phyloP scores from a whole-genome alignment of 108 stramenopile species.

The Parmales sp. region DNA sequence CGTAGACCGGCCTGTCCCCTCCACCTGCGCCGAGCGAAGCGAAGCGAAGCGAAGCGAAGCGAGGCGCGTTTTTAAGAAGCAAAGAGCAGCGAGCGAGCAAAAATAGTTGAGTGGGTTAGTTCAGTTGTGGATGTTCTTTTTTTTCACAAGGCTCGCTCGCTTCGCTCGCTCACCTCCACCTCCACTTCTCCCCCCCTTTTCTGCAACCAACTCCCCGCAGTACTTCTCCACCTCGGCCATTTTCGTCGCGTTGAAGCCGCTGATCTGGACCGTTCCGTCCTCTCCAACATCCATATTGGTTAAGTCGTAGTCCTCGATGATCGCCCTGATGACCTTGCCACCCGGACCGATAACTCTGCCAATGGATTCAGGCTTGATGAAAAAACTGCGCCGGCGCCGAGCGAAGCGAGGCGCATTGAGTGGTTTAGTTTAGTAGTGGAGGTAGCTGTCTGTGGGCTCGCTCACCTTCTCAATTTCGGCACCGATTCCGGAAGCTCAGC shows the following conservation, averaged over 20 bases:
- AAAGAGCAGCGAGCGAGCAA: no score
- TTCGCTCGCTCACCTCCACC: slow-evolving; percentile 26
- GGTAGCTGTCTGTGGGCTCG: no score
- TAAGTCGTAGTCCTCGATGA: slow-evolving; percentile 71
- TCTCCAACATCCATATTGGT: slow-evolving; percentile 56
- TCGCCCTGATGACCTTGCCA: slow-evolving; percentile 66
- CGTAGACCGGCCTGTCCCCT: slow-evolving; percentile 39
- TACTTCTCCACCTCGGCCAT: slow-evolving; percentile 59
- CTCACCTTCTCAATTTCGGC: slow-evolving; percentile 43
- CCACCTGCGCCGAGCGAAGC: slow-evolving; percentile 13
- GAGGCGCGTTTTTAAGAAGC: slow-evolving; percentile 32
- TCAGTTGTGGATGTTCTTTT: no score
- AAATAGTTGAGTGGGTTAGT: no score
- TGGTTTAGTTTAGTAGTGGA: no score
- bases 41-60: no score
- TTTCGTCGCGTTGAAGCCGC: slow-evolving; percentile 45
- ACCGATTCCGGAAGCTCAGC: slow-evolving; percentile 47
- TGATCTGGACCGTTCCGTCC: slow-evolving; percentile 51
- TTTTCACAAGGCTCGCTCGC: no score
- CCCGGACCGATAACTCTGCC: slow-evolving; percentile 79
- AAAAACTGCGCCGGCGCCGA: no score
- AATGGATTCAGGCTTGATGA: slow-evolving; percentile 46
- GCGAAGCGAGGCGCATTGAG: no score
- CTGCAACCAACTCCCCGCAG: slow-evolving; percentile 35
- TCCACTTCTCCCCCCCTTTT: slow-evolving; percentile 23